Conservation (phyloP, 768 basidiomycete genomes). For the Saitozyma podzolica region DNA sequence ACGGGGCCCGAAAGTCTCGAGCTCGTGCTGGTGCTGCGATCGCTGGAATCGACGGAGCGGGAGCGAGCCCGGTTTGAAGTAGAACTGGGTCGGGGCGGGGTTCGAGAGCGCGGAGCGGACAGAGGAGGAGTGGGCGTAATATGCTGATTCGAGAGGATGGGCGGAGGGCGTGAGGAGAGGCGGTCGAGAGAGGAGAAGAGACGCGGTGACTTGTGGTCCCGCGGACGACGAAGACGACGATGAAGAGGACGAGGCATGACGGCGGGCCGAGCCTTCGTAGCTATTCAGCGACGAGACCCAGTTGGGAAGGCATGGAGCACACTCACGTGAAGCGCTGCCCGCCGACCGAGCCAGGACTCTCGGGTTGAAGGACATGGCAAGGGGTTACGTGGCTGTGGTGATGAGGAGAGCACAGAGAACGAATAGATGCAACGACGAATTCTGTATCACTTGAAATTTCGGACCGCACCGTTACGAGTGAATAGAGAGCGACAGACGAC, state of each 20-base stretch:
- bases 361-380: no score
- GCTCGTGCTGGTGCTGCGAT: constrained; percentile 73
- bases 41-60: constrained; percentile 76
- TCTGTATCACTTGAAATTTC: no score
- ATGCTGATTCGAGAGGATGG: constrained; percentile 72
- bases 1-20: constrained; percentile 68
- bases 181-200: constrained; percentile 53
- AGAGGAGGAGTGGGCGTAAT: constrained; percentile 78
- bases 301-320: no score
- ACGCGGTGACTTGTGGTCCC: constrained; percentile 32
- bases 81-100: constrained; percentile 84
- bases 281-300: no score
- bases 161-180: constrained; percentile 56
- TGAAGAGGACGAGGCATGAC: constrained; percentile 3
- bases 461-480: no score
- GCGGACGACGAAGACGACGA: constrained; percentile 12
- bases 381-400: no score
- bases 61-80: constrained; percentile 87
- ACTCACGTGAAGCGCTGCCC: no score
- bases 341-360: constrained; percentile 1
- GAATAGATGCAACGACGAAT: no score
- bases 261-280: no score
- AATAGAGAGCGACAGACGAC: no score
- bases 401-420: no score
- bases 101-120: constrained; percentile 82